These are phyloP conservation scores for Austropuccinia psidii DNA, from an alignment of 1,284 basidiomycete species.

Conservation along the genomic window DNA sequence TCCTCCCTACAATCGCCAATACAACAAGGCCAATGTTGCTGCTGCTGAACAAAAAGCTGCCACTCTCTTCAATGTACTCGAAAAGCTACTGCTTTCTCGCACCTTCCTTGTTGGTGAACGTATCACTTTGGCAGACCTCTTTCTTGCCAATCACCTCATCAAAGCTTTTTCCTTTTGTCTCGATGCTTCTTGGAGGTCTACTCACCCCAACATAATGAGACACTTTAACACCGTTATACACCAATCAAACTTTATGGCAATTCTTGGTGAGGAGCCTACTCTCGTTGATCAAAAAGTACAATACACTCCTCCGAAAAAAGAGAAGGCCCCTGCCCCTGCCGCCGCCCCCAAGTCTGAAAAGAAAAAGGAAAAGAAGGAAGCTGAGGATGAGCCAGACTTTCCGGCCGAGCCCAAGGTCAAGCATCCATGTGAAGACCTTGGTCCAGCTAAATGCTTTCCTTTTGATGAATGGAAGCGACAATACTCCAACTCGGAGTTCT, in stretches of 20 bases:
- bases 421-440: slow-evolving; percentile 46
- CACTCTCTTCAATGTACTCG: slow-evolving; percentile 42
- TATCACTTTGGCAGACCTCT: slow-evolving; percentile 47
- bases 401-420: slow-evolving; percentile 44
- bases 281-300: slow-evolving; percentile 42
- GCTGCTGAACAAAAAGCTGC: slow-evolving; percentile 40
- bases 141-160: slow-evolving; percentile 41
- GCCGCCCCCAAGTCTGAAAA: slow-evolving; percentile 44
- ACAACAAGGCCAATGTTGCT: slow-evolving; percentile 39
- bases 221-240: slow-evolving; percentile 45
- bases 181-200: slow-evolving; percentile 43
- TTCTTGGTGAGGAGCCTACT: slow-evolving; percentile 36
- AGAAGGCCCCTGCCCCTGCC: slow-evolving; percentile 32
- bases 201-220: slow-evolving; percentile 45
- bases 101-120: slow-evolving; percentile 48
- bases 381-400: slow-evolving; percentile 42
- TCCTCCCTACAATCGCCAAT: slow-evolving; percentile 19
- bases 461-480: slow-evolving; percentile 48
- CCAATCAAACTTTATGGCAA: slow-evolving; percentile 42
- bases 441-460: slow-evolving; percentile 39
- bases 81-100: slow-evolving; percentile 43
- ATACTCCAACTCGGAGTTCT: slow-evolving; percentile 48
- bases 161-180: slow-evolving; percentile 38
- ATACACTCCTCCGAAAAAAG: slow-evolving; percentile 43
- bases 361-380: slow-evolving; percentile 42